Base-by-base conservation (phyloP, 495 filamentous ascomycete genomes). In the Talaromyces thailandensis region DNA sequence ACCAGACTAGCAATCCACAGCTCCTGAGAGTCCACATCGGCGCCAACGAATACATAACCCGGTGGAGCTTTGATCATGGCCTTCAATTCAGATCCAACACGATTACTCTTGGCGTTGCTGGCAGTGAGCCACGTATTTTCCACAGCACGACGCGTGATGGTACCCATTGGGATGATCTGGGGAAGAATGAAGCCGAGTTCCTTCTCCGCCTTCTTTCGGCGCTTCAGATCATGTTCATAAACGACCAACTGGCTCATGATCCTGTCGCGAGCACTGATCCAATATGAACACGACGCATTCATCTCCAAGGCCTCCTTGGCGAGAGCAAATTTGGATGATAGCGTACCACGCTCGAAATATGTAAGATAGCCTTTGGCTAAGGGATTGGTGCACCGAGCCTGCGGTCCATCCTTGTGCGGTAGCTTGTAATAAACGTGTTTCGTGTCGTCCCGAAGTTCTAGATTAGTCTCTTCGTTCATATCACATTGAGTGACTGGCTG, bases 81-180 rank as follows among this genome's bases (percentile, higher is more conserved):
- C 70, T 99, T 99, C 16, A 99, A 80, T 70, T 99, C 94, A 18
- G 94, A 98, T 3, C 94, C 94, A 53, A 99, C 93, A 24, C 95
- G 89, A 64, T 98, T 97, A 61, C 80, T 80, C 69, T 98, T 99
- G 5, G 94, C 95, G 69, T 99, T 99, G 66, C 91, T 94, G 14
- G 94, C 94, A 18, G 94, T 99, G 43, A 99, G 82, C 94, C 94
- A 99, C 0, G 94, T 98, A 65, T 95, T 96, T 71, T 99, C 94
- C 23, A 99, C 94, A 0, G 94, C 92, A 64, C 94, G 86, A 40
- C 94, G 83, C n/a, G 94, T 99, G 61, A 99, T 88, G 18, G 94
- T 99, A 14, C 94, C 94, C 94, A 99, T 99, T 9, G 94, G 94
- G 63, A 99, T 97, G 59, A 99, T 75, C 68, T 99, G 94, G n/a